phyloP scores from a whole-genome alignment of 2,329 filamentous ascomycete species.

The Talaromyces albobiverticillius region DNA sequence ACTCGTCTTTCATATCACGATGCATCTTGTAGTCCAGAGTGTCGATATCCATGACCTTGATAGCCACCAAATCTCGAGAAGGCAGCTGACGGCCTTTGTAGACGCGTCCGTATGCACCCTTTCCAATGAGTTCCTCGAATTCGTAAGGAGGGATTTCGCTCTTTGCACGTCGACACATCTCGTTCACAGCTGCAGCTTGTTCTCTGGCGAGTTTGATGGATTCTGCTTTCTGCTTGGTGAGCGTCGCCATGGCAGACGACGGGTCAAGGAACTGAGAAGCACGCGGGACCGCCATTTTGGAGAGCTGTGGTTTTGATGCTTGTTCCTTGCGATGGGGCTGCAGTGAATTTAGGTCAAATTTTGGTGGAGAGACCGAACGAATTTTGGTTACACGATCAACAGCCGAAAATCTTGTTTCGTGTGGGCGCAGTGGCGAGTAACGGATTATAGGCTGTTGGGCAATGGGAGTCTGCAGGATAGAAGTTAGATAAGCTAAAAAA shows the following conservation, averaged over 20 bases:
- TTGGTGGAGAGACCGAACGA: neutral
- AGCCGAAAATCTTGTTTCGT: neutral
- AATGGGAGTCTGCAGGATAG: neutral
- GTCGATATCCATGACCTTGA: slow-evolving; percentile 53
- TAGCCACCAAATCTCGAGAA: slow-evolving; percentile 44
- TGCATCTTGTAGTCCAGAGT: slow-evolving; percentile 46
- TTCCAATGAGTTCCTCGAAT: slow-evolving; percentile 52
- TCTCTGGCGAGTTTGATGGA: slow-evolving; percentile 46
- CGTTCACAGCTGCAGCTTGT: slow-evolving; percentile 43
- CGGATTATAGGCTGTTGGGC: neutral
- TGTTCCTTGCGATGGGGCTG: neutral
- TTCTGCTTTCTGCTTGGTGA: slow-evolving; percentile 49
- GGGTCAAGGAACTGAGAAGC: slow-evolving; percentile 38
- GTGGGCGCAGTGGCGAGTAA: neutral
- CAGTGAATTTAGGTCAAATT: neutral
- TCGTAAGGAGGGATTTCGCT: slow-evolving; percentile 45
- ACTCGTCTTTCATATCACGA: slow-evolving; percentile 47
- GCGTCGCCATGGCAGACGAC: slow-evolving; percentile 41
- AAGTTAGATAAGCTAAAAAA: neutral
- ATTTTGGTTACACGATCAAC: neutral
- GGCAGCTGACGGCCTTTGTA: slow-evolving; percentile 46
- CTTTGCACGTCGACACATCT: slow-evolving; percentile 47
- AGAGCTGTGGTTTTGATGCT: neutral
- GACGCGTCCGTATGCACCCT: slow-evolving; percentile 51
- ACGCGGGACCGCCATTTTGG: slow-evolving; percentile 28